A percentile compares a stretch with the other conserved stretches of the same genome.
These are phyloP conservation scores for Populus simonii DNA, from an alignment of 345 rosid genomes.

Conservation along the genomic window DNA sequence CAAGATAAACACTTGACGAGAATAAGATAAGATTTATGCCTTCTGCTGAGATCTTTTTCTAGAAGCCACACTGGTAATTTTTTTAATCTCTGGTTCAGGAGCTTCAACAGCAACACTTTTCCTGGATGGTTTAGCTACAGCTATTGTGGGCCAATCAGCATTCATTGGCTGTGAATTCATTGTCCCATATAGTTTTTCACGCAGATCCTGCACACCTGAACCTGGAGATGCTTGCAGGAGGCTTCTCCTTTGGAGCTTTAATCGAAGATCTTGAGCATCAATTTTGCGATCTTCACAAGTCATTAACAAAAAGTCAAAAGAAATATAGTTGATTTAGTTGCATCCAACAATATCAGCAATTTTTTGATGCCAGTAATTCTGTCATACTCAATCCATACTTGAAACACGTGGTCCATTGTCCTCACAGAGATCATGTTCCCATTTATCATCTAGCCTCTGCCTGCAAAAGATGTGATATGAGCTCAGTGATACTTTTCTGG, in stretches of 20 bases:
- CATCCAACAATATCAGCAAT: constrained; percentile 38
- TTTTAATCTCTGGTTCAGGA: constrained; percentile 51
- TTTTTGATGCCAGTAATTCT: constrained; percentile 26
- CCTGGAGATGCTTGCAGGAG: constrained; percentile 45
- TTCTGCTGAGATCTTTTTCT: constrained; percentile 63
- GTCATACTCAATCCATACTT: constrained; percentile 57
- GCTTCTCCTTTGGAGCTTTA: constrained; percentile 80
- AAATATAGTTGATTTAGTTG: constrained; percentile 32
- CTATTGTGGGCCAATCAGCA: constrained; percentile 46
- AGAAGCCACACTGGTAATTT: constrained; percentile 38
- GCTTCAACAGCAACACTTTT: constrained; percentile 61
- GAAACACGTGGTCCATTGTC: constrained; percentile 50
- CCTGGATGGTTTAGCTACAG: constrained; percentile 50
- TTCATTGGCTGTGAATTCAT: constrained; percentile 53
- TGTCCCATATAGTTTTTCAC: constrained; percentile 88
- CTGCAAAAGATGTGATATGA: constrained; percentile 45
- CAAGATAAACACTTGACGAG: background rate
- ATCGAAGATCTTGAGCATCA: constrained; percentile 78
- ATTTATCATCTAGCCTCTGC: constrained; percentile 91
- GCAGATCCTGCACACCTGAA: constrained; percentile 65
- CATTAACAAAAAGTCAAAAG: constrained; percentile 47
- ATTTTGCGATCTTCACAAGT: constrained; percentile 61
- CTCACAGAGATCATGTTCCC: constrained; percentile 94
- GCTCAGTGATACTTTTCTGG: constrained; percentile 1
- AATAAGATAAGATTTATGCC: constrained; percentile 26